phyloP scores from a whole-genome alignment of 2,329 filamentous ascomycete species.

The Cercospora sp. region DNA sequence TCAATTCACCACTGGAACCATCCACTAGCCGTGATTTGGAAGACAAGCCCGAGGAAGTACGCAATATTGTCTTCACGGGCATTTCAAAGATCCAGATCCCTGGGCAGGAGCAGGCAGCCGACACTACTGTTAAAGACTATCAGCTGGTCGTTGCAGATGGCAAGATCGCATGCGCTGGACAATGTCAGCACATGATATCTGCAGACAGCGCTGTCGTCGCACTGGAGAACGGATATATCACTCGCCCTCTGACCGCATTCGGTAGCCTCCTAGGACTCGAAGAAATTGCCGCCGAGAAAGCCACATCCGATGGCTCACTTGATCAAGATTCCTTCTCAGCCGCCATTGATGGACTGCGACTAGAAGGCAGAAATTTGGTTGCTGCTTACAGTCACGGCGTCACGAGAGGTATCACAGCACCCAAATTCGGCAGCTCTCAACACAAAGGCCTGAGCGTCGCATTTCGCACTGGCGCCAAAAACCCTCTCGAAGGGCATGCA shows the following conservation, averaged over 20 bases:
- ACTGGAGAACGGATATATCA: constrained; percentile 62
- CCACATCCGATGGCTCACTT: constrained; percentile 52
- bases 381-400: constrained; percentile 44
- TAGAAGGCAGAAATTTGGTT: constrained; percentile 44
- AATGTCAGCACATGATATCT: constrained; percentile 51
- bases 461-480: constrained; percentile 41
- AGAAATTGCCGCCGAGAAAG: constrained; percentile 60
- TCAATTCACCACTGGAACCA: constrained; percentile 43
- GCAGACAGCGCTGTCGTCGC: constrained; percentile 46
- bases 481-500: constrained; percentile 38
- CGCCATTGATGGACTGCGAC: constrained; percentile 51
- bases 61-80: constrained; percentile 58
- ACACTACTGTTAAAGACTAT: constrained; percentile 3
- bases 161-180: constrained; percentile 58
- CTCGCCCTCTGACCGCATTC: constrained; percentile 61
- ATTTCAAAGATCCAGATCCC: constrained; percentile 56
- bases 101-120: constrained; percentile 41
- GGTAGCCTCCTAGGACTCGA: constrained; percentile 62
- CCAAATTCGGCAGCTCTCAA: constrained; percentile 33
- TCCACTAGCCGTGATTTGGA: constrained; percentile 45
- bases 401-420: constrained; percentile 43
- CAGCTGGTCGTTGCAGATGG: constrained; percentile 58
- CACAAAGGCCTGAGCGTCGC: constrained; percentile 43
- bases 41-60: constrained; percentile 34
- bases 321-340: constrained; percentile 57